A percentile compares a stretch with the other conserved stretches of the same genome.
These are phyloP conservation scores for Avena sativa DNA, from an alignment of 176 grass and related monocot species.

Conservation along the genomic window DNA sequence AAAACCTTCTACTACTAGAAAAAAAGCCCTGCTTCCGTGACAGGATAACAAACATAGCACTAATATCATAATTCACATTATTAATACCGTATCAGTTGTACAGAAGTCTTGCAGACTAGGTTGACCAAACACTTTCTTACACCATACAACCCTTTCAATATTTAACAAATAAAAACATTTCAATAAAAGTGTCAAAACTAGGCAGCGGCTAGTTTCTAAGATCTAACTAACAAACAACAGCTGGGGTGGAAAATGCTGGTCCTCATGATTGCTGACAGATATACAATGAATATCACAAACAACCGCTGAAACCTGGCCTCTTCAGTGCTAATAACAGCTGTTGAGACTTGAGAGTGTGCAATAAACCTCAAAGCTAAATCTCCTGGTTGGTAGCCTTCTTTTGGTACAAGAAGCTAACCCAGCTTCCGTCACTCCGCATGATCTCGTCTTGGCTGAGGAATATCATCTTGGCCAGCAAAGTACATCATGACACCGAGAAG, in stretches of 20 bases:
- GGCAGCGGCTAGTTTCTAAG: constrained; percentile 28
- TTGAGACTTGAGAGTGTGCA: constrained; percentile 24
- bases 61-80: constrained; percentile 23
- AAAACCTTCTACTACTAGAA: background rate
- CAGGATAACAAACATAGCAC: background rate
- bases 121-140: background rate
- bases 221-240: constrained; percentile 35
- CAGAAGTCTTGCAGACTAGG: constrained; percentile 27
- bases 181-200: constrained; percentile 39
- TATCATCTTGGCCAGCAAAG: constrained; percentile 71
- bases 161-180: constrained; percentile 22
- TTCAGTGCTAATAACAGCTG: constrained; percentile 30
- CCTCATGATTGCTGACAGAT: constrained; percentile 25
- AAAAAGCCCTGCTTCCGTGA: background rate
- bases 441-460: constrained; percentile 46
- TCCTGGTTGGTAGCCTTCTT: constrained; percentile 17
- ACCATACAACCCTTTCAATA: constrained; percentile 18
- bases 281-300: constrained; percentile 30
- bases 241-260: constrained; percentile 12
- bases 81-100: constrained; percentile 42
- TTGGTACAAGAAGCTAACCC: background rate
- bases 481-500: constrained; percentile 69
- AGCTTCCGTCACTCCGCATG: constrained; percentile 49
- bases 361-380: background rate
- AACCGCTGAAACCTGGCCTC: constrained; percentile 28